Evolutionary conservation across 495 filamentous ascomycete genomes (phyloP).

Genomic region (Lasiosphaeria hispida): DNA sequence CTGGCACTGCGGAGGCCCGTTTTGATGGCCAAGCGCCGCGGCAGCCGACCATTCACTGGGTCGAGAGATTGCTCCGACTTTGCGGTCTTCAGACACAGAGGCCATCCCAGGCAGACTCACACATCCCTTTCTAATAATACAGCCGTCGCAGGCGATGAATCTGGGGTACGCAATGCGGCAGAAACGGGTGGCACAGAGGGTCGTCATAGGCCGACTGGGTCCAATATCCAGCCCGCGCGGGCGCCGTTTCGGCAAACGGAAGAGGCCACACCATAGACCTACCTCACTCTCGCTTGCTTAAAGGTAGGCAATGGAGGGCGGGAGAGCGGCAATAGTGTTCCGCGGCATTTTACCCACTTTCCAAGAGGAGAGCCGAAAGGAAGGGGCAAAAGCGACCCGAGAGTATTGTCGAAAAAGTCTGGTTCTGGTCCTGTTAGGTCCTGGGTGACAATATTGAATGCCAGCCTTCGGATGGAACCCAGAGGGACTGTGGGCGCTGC

Average conservation of each 20-base stretch:
- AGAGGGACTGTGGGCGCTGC: too few relatives aligned
- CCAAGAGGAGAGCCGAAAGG: neutral
- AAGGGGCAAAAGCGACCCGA: constrained; percentile 2
- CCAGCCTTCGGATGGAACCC: constrained; percentile 15
- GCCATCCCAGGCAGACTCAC: neutral
- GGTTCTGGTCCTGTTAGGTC: neutral
- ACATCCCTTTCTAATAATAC: constrained; percentile 1
- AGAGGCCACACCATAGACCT: neutral
- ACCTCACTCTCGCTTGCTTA: neutral
- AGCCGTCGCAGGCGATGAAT: neutral
- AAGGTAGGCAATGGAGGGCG: constrained; percentile 1
- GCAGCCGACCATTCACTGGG: neutral
- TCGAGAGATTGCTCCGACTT: constrained; percentile 1
- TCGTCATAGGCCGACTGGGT: neutral
- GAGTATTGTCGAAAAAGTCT: neutral
- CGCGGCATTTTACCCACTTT: constrained; percentile 16
- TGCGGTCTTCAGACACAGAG: neutral
- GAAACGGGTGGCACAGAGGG: constrained; percentile 5
- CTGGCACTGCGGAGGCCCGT: constrained; percentile 21
- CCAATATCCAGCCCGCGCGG: constrained; percentile 18
- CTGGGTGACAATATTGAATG: constrained; percentile 27
- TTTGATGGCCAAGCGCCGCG: constrained; percentile 27
- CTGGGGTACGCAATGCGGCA: constrained; percentile 20
- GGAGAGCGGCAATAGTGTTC: constrained; percentile 15
- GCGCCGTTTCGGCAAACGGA: constrained; percentile 12